phyloP scores from a whole-genome alignment of 2,329 filamentous ascomycete genomes.

The Colletotrichum costaricense region DNA sequence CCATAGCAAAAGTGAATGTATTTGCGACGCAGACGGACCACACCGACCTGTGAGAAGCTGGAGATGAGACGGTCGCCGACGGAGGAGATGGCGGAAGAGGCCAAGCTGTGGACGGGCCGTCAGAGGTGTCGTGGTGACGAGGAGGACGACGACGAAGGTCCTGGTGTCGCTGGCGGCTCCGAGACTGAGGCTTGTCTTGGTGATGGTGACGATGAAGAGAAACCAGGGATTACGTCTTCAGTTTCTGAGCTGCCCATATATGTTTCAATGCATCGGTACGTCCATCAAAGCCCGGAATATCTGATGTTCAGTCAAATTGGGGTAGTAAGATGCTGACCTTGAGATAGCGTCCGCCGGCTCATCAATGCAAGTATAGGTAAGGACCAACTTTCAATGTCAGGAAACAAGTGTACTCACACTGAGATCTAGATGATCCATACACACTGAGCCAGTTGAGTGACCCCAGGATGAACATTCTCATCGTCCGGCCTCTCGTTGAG shows the following conservation, averaged over 20 bases:
- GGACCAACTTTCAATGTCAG: not conserved
- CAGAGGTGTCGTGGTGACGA: constrained; percentile 2
- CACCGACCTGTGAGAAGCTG: constrained; percentile 2
- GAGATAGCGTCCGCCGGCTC: constrained; percentile 26
- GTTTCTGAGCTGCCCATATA: constrained; percentile 14
- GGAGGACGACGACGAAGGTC: constrained; percentile 16
- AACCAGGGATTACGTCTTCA: not conserved
- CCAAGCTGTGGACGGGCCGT: constrained; percentile 20
- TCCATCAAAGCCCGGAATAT: not conserved
- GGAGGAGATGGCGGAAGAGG: constrained; percentile 25
- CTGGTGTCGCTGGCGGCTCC: constrained; percentile 14
- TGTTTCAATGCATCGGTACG: constrained; percentile 34
- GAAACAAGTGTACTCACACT: not conserved
- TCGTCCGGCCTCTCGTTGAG: constrained; percentile 77
- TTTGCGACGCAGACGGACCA: constrained; percentile 27
- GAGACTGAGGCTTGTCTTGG: constrained; percentile 32
- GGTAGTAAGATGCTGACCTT: too few species aligned
- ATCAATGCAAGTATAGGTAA: constrained; percentile 31
- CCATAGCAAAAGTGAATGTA: constrained; percentile 26
- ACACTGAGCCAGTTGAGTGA: constrained; percentile 72
- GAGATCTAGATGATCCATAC: constrained; percentile 52
- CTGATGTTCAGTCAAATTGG: too few species aligned
- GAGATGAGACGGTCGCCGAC: constrained; percentile 19
- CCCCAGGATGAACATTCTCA: constrained; percentile 73
- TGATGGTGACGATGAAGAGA: constrained; percentile 2